These are phyloP conservation scores for Hura crepitans DNA, from an alignment of 441 rosid genomes.

Conservation along the genomic window DNA sequence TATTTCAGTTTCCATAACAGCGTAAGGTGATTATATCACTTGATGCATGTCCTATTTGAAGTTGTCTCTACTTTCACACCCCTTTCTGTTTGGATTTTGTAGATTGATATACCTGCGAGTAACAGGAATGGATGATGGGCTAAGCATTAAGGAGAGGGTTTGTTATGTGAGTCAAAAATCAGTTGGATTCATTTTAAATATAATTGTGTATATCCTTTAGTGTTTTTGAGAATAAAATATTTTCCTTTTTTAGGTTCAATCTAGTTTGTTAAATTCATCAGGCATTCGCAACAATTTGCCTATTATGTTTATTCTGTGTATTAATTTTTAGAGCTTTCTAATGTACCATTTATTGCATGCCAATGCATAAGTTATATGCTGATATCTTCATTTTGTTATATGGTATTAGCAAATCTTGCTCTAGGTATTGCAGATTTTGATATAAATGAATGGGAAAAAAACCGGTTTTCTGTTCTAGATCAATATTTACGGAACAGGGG, in stretches of 20 bases:
- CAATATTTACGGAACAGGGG: too few species aligned
- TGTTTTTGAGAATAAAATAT: not conserved
- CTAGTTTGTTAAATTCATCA: not conserved
- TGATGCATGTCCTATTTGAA: slow-evolving; percentile 5
- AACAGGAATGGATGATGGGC: slow-evolving; percentile 89
- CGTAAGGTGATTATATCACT: not conserved
- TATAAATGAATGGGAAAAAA: not conserved
- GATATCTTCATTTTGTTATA: not conserved
- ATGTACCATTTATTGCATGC: not conserved
- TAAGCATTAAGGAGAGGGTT: slow-evolving; percentile 82
- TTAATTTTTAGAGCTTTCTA: too few species aligned
- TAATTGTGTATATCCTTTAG: not conserved
- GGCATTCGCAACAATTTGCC: not conserved
- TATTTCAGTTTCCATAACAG: not conserved
- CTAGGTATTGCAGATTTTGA: not conserved
- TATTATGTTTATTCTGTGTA: too few species aligned
- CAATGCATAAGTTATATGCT: not conserved
- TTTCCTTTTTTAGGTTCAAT: not conserved
- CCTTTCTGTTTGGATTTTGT: slow-evolving; percentile 25
- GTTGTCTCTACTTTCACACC: not conserved
- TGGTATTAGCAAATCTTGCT: not conserved
- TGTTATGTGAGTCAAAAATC: slow-evolving; percentile 56
- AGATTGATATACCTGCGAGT: slow-evolving; percentile 89
- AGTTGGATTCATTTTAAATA: not conserved
- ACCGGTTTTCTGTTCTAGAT: not conserved